Conservation (phyloP, 768 basidiomycete species). For the Crassisporium funariophilum region DNA sequence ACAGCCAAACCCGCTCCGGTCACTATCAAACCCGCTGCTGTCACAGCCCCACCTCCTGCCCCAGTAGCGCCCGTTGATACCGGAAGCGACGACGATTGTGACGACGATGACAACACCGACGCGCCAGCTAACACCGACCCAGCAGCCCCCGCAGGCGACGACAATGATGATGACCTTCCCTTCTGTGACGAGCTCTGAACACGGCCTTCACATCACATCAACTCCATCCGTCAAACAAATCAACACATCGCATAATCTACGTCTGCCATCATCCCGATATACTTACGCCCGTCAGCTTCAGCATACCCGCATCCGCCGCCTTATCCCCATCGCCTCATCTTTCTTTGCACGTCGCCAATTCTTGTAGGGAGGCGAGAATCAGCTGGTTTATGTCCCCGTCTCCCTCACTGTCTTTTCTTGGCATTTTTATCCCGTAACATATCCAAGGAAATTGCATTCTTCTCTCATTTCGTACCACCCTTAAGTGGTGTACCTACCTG, state of each 20-base stretch:
- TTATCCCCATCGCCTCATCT: not conserved
- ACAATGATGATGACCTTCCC: constrained; percentile 23
- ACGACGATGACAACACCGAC: constrained; percentile 1
- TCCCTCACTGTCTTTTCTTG: not conserved
- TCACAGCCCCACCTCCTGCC: constrained; percentile 4
- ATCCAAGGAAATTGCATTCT: no score
- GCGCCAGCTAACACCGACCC: constrained; percentile 1
- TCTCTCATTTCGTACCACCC: not conserved
- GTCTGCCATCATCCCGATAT: no score
- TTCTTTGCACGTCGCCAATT: constrained; percentile 1
- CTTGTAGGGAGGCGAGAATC: not conserved
- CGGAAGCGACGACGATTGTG: constrained; percentile 5
- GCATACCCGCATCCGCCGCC: constrained; percentile 1
- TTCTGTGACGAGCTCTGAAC: constrained; percentile 27
- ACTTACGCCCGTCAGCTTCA: no score
- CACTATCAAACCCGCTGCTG: constrained; percentile 4
- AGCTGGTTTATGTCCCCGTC: constrained; percentile 2
- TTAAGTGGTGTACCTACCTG: no score
- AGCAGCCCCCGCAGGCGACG: constrained; percentile 9
- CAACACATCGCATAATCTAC: no score
- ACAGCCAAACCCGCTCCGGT: constrained; percentile 1
- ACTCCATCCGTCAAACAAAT: no score
- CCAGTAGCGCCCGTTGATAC: not conserved
- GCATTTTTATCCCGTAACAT: no score
- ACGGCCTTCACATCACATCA: not conserved